Conservation (phyloP, 345 rosid genomes). For the Arabis alpina region DNA sequence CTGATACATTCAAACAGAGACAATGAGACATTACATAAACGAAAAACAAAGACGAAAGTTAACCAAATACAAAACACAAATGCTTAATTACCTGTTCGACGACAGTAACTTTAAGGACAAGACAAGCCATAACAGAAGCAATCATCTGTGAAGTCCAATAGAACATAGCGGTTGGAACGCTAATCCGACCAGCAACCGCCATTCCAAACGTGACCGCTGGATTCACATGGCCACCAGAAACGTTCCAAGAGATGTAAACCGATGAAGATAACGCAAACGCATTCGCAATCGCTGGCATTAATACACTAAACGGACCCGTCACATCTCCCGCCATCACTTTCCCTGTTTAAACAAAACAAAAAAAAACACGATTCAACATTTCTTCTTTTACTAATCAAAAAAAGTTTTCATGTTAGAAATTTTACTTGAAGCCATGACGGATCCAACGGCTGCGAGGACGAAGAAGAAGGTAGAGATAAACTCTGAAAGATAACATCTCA, state of each 20-base stretch:
- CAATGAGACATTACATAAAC: background rate
- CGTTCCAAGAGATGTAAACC: conserved; percentile 60
- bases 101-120: conserved; percentile 62
- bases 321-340: conserved; percentile 65
- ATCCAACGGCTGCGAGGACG: conserved; percentile 81
- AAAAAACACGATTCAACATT: background rate
- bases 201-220: conserved; percentile 88
- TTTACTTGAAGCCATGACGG: conserved; percentile 78
- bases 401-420: background rate
- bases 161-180: conserved; percentile 74
- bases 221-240: conserved; percentile 89
- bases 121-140: conserved; percentile 83
- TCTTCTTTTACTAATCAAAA: background rate
- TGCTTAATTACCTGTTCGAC: conserved; percentile 55
- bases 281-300: conserved; percentile 66
- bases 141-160: conserved; percentile 87
- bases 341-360: conserved; percentile 40
- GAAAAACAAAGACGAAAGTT: background rate
- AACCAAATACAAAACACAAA: background rate
- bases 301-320: conserved; percentile 59
- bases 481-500: conserved; percentile 81
- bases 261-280: conserved; percentile 74
- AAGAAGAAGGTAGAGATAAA: conserved; percentile 90
- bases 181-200: conserved; percentile 83
- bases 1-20: conserved; percentile 43